These are phyloP conservation scores for Artemisia annua DNA, from an alignment of 129 eudicot genomes.

Conservation along the genomic window DNA sequence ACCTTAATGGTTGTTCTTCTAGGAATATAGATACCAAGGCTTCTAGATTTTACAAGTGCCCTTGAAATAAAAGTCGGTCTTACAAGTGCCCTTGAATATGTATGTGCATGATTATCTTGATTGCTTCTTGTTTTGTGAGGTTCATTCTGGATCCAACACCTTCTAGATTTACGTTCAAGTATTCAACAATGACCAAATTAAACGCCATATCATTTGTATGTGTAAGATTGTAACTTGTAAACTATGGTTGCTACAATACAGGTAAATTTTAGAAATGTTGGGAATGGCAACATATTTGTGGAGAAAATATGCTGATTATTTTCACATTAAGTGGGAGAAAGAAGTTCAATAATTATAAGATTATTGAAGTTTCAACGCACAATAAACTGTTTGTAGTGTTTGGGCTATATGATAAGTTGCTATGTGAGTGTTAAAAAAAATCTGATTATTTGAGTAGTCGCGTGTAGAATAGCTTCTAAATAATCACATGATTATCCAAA, in stretches of 20 bases:
- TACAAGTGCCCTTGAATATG: neutral
- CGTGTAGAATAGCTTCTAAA: no score
- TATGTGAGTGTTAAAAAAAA: no score
- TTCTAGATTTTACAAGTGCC: constrained; percentile 5
- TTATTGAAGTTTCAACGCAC: neutral
- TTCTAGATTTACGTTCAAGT: neutral
- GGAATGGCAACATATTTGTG: constrained; percentile 77
- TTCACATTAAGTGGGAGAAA: constrained; percentile 72
- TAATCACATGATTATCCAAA: no score
- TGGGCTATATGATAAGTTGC: neutral
- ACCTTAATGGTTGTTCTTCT: constrained; percentile 4
- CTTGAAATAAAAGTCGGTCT: constrained; percentile 2
- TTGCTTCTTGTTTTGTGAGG: constrained; percentile 6
- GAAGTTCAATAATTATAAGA: constrained; percentile 32
- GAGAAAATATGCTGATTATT: constrained; percentile 81
- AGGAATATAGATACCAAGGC: neutral
- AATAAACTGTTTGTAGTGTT: neutral
- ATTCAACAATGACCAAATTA: neutral
- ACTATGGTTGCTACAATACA: constrained; percentile 2
- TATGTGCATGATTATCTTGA: neutral
- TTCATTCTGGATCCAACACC: neutral
- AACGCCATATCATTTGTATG: neutral
- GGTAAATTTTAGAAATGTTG: neutral
- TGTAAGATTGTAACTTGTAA: neutral
- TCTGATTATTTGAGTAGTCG: no score